Evolutionary conservation across 2,329 filamentous ascomycete genomes (phyloP), one percentile per base, ranked within the genome.

Genomic region (Xylaria sp.): DNA sequence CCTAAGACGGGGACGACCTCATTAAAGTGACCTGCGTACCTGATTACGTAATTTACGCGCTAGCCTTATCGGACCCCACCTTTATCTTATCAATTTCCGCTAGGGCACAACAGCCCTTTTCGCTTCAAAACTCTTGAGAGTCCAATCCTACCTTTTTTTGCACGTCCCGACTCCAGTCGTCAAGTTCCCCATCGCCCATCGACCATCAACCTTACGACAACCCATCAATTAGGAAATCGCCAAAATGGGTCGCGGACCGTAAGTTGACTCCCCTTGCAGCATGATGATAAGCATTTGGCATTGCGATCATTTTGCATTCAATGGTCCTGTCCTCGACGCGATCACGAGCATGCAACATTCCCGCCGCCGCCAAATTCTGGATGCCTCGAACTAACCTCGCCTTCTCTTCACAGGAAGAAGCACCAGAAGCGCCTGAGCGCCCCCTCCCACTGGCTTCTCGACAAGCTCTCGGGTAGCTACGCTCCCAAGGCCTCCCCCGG

Each of bases 351-450:
- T 30, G 23, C 23, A 30, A 30, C 23, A 30, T 30, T 30, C 23
- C 23, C 23, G 23, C 23, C 23, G 23, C 23, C 23, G 23, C 19
- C 7, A 4, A 16, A 50, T 4, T 49, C 18, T 11, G 4, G 49
- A 11, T 23, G 47, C 47, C 9, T 49, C 18, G 47, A 64, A 57
- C 75, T 71, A 71, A 76, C 70, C 70, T 54, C 13, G 44, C 39
- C 60, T 19, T 52, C 53, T 34, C 66, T 66, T 66, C 69, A 75
- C 76, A 92, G 89, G 82, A 95, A 94, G 87, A 97, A 97, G 90
- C 94, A 99, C 84, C 93, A 97, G 83, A 97, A 99, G 92, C 92
- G 94, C 86, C 87, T 97, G 78, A 94, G 90, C 83, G 94, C 94
- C 79, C 94, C 94, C 78, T 95, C 90, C 79, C 94, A 97, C 89